phyloP scores from a whole-genome alignment of 23 red algal genomes.

The Porphyridium purpureum region DNA sequence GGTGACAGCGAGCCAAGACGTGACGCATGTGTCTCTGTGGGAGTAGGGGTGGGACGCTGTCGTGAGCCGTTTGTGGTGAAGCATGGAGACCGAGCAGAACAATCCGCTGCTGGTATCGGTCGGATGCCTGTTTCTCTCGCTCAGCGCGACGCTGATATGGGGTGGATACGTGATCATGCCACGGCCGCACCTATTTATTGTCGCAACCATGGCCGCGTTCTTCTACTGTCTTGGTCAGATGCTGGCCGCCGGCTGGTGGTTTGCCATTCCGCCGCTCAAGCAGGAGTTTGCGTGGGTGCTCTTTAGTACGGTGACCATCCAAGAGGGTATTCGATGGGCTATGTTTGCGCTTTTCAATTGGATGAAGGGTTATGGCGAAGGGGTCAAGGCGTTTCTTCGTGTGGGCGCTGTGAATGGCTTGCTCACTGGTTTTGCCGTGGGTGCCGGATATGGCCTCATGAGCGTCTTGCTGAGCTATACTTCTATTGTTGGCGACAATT shows the following conservation, averaged over 20 bases:
- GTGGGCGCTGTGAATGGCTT: conserved; percentile 22
- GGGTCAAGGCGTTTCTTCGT: conserved; percentile 36
- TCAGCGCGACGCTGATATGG: too few species aligned
- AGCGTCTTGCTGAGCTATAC: conserved; percentile 19
- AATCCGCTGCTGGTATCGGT: too few species aligned
- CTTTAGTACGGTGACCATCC: conserved; percentile 25
- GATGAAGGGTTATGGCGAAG: conserved; percentile 7
- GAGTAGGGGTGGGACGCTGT: too few species aligned
- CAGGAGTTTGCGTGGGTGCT: conserved; percentile 17
- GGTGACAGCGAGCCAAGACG: too few species aligned
- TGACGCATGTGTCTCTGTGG: too few species aligned
- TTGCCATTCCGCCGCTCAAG: conserved; percentile 30
- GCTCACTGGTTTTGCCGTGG: conserved; percentile 33
- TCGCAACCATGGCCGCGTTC: conserved; percentile 38
- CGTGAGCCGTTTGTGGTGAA: too few species aligned
- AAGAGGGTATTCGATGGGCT: conserved; percentile 19
- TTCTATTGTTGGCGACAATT: conserved; percentile 24
- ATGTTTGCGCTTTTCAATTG: conserved; percentile 22
- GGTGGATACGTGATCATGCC: too few species aligned
- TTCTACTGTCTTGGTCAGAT: conserved; percentile 22
- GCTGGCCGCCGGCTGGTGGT: conserved; percentile 16
- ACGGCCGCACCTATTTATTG: conserved; percentile 27
- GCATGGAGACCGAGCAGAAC: too few species aligned
- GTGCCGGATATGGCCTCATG: conserved; percentile 42
- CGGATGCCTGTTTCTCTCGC: too few species aligned